Percentiles rank a stretch among this genome's conserved stretches.
Evolutionary conservation across 1,284 basidiomycete species (phyloP).

Genomic region (Austroboletus novae-zelandiae): DNA sequence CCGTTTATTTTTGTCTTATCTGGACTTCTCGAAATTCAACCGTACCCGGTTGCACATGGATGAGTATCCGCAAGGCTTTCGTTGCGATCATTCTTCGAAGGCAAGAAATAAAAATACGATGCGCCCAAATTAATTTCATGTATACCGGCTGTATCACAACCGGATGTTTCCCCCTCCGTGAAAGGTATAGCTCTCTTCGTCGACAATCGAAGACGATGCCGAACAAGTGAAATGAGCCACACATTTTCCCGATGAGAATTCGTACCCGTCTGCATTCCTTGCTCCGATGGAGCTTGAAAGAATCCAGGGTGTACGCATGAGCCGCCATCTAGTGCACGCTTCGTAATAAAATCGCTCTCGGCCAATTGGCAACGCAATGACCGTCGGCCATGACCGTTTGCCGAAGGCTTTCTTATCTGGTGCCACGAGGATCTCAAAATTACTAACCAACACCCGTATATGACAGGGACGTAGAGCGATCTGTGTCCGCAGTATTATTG

Average conservation of each 20-base stretch:
- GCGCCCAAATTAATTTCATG: constrained; percentile 11
- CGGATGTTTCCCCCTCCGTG: constrained; percentile 6
- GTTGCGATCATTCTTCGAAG: constrained; percentile 10
- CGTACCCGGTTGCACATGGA: constrained; percentile 1
- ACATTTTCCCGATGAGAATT: constrained; percentile 24
- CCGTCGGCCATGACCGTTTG: constrained; percentile 27
- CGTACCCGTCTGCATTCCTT: constrained; percentile 9
- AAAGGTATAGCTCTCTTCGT: constrained; percentile 10
- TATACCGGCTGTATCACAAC: constrained; percentile 15
- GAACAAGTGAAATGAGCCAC: constrained; percentile 22
- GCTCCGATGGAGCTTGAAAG: constrained; percentile 18
- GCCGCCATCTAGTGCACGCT: constrained; percentile 14
- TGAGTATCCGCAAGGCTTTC: not conserved
- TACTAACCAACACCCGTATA: constrained; percentile 3
- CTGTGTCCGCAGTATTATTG: constrained; percentile 16
- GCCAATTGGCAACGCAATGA: constrained; percentile 7
- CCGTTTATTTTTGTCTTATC: not conserved
- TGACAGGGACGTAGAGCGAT: constrained; percentile 17
- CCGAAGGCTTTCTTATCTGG: constrained; percentile 22
- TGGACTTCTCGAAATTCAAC: not conserved
- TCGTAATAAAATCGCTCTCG: constrained; percentile 21
- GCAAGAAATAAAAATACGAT: not conserved
- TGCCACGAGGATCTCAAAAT: constrained; percentile 29
- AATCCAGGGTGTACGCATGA: constrained; percentile 16
- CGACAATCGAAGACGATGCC: constrained; percentile 14